Conservation (phyloP, 176 grass and related monocot genomes). For the Musa troglodytarum region DNA sequence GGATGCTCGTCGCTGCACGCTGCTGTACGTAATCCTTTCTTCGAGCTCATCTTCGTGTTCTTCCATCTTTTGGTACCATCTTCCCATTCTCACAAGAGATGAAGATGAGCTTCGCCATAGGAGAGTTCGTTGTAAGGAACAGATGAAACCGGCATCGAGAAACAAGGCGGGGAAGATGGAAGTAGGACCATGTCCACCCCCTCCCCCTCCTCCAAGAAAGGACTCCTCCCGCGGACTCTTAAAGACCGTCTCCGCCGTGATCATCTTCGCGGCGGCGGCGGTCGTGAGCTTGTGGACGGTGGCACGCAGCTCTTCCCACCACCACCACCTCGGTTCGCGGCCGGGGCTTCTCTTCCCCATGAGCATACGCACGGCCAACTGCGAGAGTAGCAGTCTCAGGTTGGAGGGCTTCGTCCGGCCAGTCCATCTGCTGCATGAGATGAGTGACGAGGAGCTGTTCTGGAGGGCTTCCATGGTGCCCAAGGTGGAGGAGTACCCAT, state of each 20-base stretch:
- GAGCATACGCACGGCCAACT: not conserved
- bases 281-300: not conserved
- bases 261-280: not conserved
- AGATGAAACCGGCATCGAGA: not conserved
- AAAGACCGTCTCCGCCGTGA: not conserved
- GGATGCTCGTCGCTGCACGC: too few species aligned
- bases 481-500: not conserved
- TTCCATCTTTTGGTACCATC: too few species aligned
- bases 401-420: not conserved
- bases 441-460: slow-evolving; percentile 1
- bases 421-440: not conserved
- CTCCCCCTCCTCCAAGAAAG: not conserved
- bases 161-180: not conserved
- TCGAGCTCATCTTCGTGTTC: too few species aligned
- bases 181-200: not conserved
- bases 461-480: slow-evolving; percentile 4
- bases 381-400: not conserved
- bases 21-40: too few species aligned
- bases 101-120: too few species aligned
- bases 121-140: too few species aligned
- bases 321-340: not conserved
- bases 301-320: not conserved
- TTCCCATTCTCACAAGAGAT: too few species aligned
- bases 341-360: not conserved
- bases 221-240: not conserved